Conservation (phyloP, 208 protist species). For the Hexamita inflata region DNA sequence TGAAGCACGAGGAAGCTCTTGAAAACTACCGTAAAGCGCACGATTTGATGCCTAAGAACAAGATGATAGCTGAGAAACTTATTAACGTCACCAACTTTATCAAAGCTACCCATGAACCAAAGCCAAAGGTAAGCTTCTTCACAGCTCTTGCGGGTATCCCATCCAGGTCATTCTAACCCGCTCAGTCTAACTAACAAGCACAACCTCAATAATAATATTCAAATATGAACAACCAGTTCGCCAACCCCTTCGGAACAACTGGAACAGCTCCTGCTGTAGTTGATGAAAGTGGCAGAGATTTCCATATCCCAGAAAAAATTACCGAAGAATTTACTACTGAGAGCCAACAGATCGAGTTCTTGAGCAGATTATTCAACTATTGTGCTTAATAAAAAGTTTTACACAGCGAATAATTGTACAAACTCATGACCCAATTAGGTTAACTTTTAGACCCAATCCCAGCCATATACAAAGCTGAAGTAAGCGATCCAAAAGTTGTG, state of each 20-base stretch:
- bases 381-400: not conserved
- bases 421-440: not conserved
- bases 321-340: not conserved
- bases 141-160: not conserved
- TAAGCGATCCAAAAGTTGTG: not conserved
- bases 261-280: not conserved
- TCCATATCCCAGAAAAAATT: not conserved
- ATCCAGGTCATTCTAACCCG: not conserved
- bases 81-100: not conserved
- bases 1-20: not conserved
- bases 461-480: not conserved
- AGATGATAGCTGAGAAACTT: not conserved
- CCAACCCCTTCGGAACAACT: not conserved
- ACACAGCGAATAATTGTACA: not conserved
- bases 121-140: not conserved
- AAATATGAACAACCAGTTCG: not conserved
- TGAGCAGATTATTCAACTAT: not conserved
- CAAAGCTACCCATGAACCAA: not conserved
- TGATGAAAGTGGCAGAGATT: not conserved
- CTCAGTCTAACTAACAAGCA: not conserved
- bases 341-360: not conserved
- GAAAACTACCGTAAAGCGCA: not conserved
- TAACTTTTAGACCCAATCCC: not conserved
- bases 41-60: not conserved
- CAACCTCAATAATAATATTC: not conserved